Base-by-base conservation (phyloP, 1,284 basidiomycete species). In the Cutaneotrichosporon cavernicola region DNA sequence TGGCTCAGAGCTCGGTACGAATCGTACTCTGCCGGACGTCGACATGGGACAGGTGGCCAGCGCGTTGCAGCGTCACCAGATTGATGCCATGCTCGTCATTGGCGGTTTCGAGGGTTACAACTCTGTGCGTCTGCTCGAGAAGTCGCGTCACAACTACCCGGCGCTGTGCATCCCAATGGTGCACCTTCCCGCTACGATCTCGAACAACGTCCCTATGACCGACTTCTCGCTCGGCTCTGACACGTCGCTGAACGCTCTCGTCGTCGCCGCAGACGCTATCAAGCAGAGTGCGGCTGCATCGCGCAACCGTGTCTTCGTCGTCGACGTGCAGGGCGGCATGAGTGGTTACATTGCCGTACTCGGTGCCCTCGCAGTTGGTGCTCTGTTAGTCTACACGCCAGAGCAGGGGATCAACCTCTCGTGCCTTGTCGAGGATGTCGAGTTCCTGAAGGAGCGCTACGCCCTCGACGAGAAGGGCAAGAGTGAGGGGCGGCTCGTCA, bases 1-100 rank as follows among this genome's bases (percentile, higher is more conserved):
- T 68, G 97, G 97, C n/a, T 97, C 94, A 49, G 97, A 99, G 80
- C 88, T 99, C 22, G 96, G 96, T 46, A 98, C 96, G 36, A 99
- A 98, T 82, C 91, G 96, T 61, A 85, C 86, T 11, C 83, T 95
- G 34, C 96, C 96, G 18, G 89, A 89, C 58, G 82, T 87, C 60
- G 92, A 97, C 81, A 85, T 98, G 55, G 92, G 92, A 1, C 87
- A 86, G 4, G 85, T 97, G 58, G 95, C 96, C 0, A 84, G 90
- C 56, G 92, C 92, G 73, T 90, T 99, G 84, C 92, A 97, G 81
- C 83, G 93, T 74, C 88, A 92, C 81, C 82, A 84, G 53, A 84
- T 99, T 70, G 86, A 98, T 67, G 91, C 84, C 0, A 80, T 99
- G 43, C 81, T 99, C 72, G 85, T 99, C 76, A 90, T 99, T 70